Percentiles rank a stretch among this genome's conserved stretches.
Conservation (phyloP, 2,329 filamentous ascomycete species). For the Clonostachys solani region DNA sequence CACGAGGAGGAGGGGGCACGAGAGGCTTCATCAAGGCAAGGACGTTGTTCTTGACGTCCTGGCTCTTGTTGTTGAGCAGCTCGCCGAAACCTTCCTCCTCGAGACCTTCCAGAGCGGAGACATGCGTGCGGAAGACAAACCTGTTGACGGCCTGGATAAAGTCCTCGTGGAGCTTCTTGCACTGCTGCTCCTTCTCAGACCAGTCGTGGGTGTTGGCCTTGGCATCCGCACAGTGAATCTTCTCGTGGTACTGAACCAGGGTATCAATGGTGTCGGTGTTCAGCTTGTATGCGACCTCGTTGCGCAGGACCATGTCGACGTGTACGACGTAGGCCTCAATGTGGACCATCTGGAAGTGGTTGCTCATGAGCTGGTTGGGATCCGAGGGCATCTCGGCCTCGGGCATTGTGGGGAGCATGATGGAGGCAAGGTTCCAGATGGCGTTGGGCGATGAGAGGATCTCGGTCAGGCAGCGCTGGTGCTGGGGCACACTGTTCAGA, state of each 20-base stretch:
- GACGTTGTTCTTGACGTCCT: slow-evolving; percentile 88
- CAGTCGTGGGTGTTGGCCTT: slow-evolving; percentile 88
- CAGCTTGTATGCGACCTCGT: slow-evolving; percentile 97
- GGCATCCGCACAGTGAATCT: slow-evolving; percentile 87
- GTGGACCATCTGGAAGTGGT: slow-evolving; percentile 81
- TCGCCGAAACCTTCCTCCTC: slow-evolving; percentile 97
- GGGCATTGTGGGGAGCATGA: slow-evolving; percentile 89
- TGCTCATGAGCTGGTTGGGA: slow-evolving; percentile 81
- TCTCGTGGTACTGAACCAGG: slow-evolving; percentile 93
- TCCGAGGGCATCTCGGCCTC: slow-evolving; percentile 82
- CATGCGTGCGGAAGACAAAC: slow-evolving; percentile 89
- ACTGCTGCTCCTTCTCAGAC: slow-evolving; percentile 92
- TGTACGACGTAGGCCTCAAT: slow-evolving; percentile 97
- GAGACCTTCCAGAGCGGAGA: slow-evolving; percentile 85
- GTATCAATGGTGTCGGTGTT: slow-evolving; percentile 91
- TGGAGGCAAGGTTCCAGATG: slow-evolving; percentile 89
- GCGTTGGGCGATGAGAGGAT: slow-evolving; percentile 84
- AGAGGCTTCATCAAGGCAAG: slow-evolving; percentile 83
- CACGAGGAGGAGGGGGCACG: slow-evolving; percentile 78
- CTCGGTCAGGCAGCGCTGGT: slow-evolving; percentile 92
- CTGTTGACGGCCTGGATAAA: slow-evolving; percentile 96
- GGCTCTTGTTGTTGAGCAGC: slow-evolving; percentile 83
- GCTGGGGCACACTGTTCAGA: slow-evolving; percentile 93
- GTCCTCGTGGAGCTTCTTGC: slow-evolving; percentile 96
- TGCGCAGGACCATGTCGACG: slow-evolving; percentile 96